Percentiles rank a stretch among this genome's conserved stretches.
phyloP scores from a whole-genome alignment of 2,329 filamentous ascomycete species.

The Lachnellula arida region DNA sequence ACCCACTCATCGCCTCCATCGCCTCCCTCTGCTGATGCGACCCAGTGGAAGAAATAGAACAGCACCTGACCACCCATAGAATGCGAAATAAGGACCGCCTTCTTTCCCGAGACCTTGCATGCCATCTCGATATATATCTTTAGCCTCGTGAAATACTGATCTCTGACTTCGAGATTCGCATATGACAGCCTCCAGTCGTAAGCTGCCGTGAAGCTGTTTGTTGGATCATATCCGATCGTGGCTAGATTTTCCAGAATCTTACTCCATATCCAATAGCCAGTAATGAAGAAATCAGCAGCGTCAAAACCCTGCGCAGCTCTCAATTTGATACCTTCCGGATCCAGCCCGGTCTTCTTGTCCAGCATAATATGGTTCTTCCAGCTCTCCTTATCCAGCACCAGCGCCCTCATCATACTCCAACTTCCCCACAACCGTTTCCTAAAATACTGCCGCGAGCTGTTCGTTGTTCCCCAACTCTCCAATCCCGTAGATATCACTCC shows the following conservation, averaged over 20 bases:
- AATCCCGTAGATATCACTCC: slow-evolving; percentile 96
- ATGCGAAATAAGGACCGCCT: slow-evolving; percentile 84
- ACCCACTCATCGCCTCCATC: slow-evolving; percentile 85
- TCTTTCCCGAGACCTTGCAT: slow-evolving; percentile 66
- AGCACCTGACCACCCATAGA: slow-evolving; percentile 97
- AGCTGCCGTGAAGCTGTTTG: slow-evolving; percentile 63
- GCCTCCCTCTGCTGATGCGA: slow-evolving; percentile 72
- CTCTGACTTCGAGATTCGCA: slow-evolving; percentile 79
- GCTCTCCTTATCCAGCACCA: slow-evolving; percentile 85
- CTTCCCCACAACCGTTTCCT: slow-evolving; percentile 93
- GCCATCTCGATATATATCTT: slow-evolving; percentile 89
- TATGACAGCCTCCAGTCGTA: slow-evolving; percentile 95
- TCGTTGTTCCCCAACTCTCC: slow-evolving; percentile 92
- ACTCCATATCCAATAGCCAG: slow-evolving; percentile 91
- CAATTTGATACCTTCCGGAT: slow-evolving; percentile 85
- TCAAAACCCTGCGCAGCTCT: slow-evolving; percentile 95
- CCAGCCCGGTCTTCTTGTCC: slow-evolving; percentile 83
- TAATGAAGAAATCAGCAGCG: slow-evolving; percentile 91
- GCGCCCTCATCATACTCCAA: slow-evolving; percentile 97
- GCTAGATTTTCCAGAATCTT: slow-evolving; percentile 97
- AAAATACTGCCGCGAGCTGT: slow-evolving; percentile 83
- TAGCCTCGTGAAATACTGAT: slow-evolving; percentile 89
- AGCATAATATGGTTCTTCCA: slow-evolving; percentile 99
- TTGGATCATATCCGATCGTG: slow-evolving; percentile 91
- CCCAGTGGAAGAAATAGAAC: slow-evolving; percentile 76